A percentile compares a stretch with the other conserved stretches of the same genome.
phyloP scores from a whole-genome alignment of 441 rosid genomes.

The Breynia disticha region DNA sequence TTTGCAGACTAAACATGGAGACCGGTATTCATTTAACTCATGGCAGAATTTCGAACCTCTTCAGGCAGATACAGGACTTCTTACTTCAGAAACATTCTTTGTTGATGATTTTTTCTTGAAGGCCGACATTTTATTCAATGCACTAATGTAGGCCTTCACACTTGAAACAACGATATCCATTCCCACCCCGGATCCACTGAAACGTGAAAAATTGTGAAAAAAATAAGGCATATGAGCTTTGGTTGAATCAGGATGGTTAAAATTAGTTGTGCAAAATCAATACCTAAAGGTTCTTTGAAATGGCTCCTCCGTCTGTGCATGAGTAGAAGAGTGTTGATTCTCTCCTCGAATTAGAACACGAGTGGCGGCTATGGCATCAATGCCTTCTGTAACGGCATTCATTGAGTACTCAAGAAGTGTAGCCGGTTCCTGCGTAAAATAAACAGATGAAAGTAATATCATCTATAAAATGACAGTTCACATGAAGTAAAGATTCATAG shows the following conservation, averaged over 20 bases:
- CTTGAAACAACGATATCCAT: conserved; percentile 92
- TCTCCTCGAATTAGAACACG: conserved; percentile 72
- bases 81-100: conserved; percentile 19
- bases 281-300: conserved; percentile 64
- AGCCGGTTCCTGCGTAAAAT: conserved; percentile 44
- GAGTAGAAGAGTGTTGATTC: conserved; percentile 27
- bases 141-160: conserved; percentile 83
- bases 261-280: not conserved
- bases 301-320: conserved; percentile 50
- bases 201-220: not conserved
- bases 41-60: not conserved
- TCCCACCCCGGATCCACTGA: conserved; percentile 80
- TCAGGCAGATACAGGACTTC: conserved; percentile 34
- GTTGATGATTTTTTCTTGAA: conserved; percentile 29
- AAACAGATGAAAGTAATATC: not conserved
- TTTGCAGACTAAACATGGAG: not conserved
- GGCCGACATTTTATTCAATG: conserved; percentile 79
- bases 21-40: not conserved
- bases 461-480: not conserved
- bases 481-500: not conserved
- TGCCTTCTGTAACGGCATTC: conserved; percentile 82
- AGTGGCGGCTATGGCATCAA: conserved; percentile 90
- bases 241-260: not conserved
- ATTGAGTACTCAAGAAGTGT: conserved; percentile 75
- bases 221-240: not conserved